phyloP scores from a whole-genome alignment of 2,329 filamentous ascomycete genomes.

The Claviceps pusilla region DNA sequence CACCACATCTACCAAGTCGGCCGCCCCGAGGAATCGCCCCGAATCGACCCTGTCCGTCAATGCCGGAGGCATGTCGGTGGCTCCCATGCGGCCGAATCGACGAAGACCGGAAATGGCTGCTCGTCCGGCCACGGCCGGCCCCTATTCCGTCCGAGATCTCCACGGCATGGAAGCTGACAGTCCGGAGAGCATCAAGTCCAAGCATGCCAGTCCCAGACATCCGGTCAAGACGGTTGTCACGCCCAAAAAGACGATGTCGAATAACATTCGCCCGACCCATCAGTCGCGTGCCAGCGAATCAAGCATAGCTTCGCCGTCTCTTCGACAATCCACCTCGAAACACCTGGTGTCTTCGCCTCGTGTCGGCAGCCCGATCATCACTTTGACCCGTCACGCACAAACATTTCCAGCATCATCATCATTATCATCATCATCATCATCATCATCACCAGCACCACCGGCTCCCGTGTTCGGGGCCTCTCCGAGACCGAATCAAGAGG shows the following conservation, averaged over 20 bases:
- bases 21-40: constrained; percentile 24
- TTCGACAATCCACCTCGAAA: constrained; percentile 15
- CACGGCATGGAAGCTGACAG: constrained; percentile 23
- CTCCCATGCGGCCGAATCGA: constrained; percentile 46
- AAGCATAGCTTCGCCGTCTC: constrained; percentile 30
- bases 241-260: constrained; percentile 35
- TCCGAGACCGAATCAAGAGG: constrained; percentile 29
- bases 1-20: constrained; percentile 17
- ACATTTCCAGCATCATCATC: constrained; percentile 4
- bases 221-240: constrained; percentile 29
- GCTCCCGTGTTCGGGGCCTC: constrained; percentile 26
- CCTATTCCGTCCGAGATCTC: constrained; percentile 47
- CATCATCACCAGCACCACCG: neutral
- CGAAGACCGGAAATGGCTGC: constrained; percentile 42
- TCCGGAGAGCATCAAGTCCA: constrained; percentile 31
- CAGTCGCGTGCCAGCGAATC: constrained; percentile 36
- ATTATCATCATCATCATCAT: neutral
- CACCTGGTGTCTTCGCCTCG: constrained; percentile 25
- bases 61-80: constrained; percentile 45
- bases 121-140: constrained; percentile 49
- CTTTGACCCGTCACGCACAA: constrained; percentile 19
- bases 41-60: constrained; percentile 30
- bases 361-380: constrained; percentile 22
- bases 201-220: constrained; percentile 31
- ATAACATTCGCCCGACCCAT: constrained; percentile 29